Percentiles rank a stretch among this genome's conserved stretches.
These are phyloP conservation scores for Eimeria praecox DNA, from an alignment of 169 alveolate genomes.

Conservation along the genomic window DNA sequence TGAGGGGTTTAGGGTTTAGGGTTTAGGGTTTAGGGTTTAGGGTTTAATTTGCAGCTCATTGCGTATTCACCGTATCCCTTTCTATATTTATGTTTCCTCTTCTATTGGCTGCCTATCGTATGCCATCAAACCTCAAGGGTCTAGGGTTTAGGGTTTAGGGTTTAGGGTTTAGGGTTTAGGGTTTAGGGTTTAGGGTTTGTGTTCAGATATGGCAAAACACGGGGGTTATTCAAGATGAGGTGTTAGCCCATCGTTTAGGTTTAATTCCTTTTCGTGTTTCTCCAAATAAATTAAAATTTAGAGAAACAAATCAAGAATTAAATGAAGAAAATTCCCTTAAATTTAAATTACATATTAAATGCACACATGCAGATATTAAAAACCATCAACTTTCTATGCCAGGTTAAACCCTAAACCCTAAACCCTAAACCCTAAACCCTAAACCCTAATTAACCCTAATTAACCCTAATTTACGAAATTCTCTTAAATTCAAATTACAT, in stretches of 20 bases:
- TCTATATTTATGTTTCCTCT: neutral
- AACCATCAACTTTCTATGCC: too few relatives aligned
- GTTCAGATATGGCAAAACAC: slow-evolving; percentile 88
- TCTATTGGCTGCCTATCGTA: too few relatives aligned
- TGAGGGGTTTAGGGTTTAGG: too few relatives aligned
- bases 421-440: slow-evolving; percentile 83
- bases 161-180: neutral
- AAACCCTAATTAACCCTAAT: too few relatives aligned
- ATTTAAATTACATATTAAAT: too few relatives aligned
- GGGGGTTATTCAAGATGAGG: slow-evolving; percentile 98
- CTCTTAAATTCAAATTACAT: too few relatives aligned
- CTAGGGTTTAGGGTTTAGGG: neutral
- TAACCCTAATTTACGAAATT: too few relatives aligned
- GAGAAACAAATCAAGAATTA: slow-evolving; percentile 82
- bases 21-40: neutral
- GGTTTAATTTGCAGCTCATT: too few relatives aligned
- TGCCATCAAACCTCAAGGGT: too few relatives aligned
- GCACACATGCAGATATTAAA: too few relatives aligned
- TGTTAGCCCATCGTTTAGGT: slow-evolving; percentile 98
- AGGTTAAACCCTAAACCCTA: too few relatives aligned
- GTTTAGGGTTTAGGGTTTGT: neutral
- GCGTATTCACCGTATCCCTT: too few relatives aligned
- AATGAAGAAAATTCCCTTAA: slow-evolving; percentile 90
- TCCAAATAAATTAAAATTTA: slow-evolving; percentile 94
- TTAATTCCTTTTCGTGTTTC: slow-evolving; percentile 97